These are phyloP conservation scores for Hortaea werneckii DNA, from an alignment of 2,329 filamentous ascomycete genomes.

Conservation along the genomic window DNA sequence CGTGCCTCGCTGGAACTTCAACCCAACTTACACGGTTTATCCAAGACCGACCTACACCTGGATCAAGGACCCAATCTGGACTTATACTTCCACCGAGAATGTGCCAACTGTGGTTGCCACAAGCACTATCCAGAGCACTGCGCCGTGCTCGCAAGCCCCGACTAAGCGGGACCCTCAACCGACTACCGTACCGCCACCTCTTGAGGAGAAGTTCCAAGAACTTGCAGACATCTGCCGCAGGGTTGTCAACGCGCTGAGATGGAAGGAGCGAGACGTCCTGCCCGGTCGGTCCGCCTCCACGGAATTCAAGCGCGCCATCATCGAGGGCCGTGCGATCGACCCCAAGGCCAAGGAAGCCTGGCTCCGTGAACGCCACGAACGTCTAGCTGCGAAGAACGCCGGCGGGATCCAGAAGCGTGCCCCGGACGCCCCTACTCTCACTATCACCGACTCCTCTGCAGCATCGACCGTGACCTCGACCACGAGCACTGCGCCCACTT, in stretches of 20 bases:
- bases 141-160: conserved; percentile 1
- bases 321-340: conserved; percentile 8
- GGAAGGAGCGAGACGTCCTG: background rate
- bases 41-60: conserved; percentile 11
- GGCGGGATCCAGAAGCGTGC: conserved; percentile 20
- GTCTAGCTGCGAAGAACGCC: conserved; percentile 3
- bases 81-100: conserved; percentile 15
- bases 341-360: conserved; percentile 11
- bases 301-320: conserved; percentile 15
- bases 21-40: conserved; percentile 11
- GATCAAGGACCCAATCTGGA: conserved; percentile 14
- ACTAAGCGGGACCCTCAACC: conserved; percentile 13
- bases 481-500: conserved; percentile 8
- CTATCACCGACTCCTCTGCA: conserved; percentile 21
- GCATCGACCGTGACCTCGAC: conserved; percentile 14
- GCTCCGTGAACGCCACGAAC: conserved; percentile 13
- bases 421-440: conserved; percentile 26
- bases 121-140: conserved; percentile 3
- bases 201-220: background rate
- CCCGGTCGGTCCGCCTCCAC: conserved; percentile 7
- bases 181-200: background rate
- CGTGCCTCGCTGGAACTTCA: conserved; percentile 2
- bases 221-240: conserved; percentile 18
- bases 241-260: conserved; percentile 9
- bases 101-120: conserved; percentile 11